A percentile compares a stretch with the other conserved stretches of the same genome.
Evolutionary conservation across 1,139 yeast species (phyloP).

Genomic region (Diutina pseudorugosa): DNA sequence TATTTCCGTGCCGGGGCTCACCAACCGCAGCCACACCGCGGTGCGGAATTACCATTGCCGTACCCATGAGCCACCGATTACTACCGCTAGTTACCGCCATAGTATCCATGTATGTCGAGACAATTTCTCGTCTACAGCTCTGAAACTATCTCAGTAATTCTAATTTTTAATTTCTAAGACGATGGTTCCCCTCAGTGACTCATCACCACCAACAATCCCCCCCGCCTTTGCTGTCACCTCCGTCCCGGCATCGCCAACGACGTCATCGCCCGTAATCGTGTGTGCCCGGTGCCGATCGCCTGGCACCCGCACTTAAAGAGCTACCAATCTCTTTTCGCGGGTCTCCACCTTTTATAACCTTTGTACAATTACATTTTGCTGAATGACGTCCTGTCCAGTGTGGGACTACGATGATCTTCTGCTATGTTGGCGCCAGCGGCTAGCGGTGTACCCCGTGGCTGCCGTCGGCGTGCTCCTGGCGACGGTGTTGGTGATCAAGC

Average conservation of each 20-base stretch:
- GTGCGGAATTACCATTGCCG: neutral
- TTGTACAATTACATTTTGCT: neutral
- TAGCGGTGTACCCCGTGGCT: neutral
- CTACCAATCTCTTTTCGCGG: neutral
- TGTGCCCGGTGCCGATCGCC: neutral
- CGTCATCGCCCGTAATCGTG: neutral
- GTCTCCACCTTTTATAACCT: neutral
- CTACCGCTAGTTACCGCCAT: too few relatives aligned
- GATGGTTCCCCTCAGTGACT: too few relatives aligned
- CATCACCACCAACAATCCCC: too few relatives aligned
- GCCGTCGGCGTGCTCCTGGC: neutral
- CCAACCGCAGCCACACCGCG: neutral
- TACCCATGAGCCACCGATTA: neutral
- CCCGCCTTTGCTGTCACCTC: too few relatives aligned
- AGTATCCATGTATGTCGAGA: too few relatives aligned
- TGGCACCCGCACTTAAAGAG: neutral
- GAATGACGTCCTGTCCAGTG: constrained; percentile 12
- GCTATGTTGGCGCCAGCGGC: constrained; percentile 25
- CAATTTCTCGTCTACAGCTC: too few relatives aligned
- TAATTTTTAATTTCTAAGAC: too few relatives aligned
- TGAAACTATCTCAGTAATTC: too few relatives aligned
- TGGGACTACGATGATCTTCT: constrained; percentile 39
- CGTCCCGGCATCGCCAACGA: neutral
- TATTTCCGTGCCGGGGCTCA: neutral
- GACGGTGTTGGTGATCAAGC: neutral